phyloP scores from a whole-genome alignment of 306 rosid genomes.

The Leucaena leucocephala region DNA sequence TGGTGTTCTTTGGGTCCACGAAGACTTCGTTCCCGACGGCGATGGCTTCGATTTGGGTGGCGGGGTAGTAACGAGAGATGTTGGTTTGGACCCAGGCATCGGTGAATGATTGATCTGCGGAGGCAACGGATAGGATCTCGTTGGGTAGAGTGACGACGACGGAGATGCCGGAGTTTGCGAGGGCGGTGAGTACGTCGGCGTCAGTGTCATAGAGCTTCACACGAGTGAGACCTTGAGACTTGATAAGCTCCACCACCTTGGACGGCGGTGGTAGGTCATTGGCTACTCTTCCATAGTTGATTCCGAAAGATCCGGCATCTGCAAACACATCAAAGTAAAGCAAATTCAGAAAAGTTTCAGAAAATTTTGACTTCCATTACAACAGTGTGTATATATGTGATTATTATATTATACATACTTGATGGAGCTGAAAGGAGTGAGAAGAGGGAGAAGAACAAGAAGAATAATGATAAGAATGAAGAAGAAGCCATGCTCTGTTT shows the following conservation, averaged over 20 bases:
- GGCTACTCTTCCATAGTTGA: conserved; percentile 82
- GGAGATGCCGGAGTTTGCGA: conserved; percentile 57
- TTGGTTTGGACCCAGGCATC: conserved; percentile 76
- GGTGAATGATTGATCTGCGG: conserved; percentile 62
- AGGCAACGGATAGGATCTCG: conserved; percentile 68
- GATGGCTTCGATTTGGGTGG: conserved; percentile 70
- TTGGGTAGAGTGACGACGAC: conserved; percentile 70
- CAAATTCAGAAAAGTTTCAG: background rate
- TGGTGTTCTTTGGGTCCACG: conserved; percentile 65
- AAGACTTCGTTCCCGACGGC: conserved; percentile 91
- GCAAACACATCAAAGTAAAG: background rate
- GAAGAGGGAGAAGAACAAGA: conserved; percentile 29
- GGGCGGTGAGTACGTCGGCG: conserved; percentile 59
- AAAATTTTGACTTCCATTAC: background rate
- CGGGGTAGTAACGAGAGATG: conserved; percentile 57
- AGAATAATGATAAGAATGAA: background rate
- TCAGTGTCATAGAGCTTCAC: conserved; percentile 81
- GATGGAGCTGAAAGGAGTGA: conserved; percentile 39
- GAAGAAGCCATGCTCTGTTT: conserved; percentile 59
- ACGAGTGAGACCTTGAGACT: conserved; percentile 57
- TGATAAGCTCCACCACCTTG: conserved; percentile 65
- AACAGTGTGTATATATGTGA: background rate
- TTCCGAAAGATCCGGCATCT: conserved; percentile 62
- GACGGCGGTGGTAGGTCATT: conserved; percentile 63
- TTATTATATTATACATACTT: conserved; percentile 38